These are phyloP conservation scores for Fusarium nelsonii DNA, from an alignment of 2,329 filamentous ascomycete genomes.

Conservation along the genomic window DNA sequence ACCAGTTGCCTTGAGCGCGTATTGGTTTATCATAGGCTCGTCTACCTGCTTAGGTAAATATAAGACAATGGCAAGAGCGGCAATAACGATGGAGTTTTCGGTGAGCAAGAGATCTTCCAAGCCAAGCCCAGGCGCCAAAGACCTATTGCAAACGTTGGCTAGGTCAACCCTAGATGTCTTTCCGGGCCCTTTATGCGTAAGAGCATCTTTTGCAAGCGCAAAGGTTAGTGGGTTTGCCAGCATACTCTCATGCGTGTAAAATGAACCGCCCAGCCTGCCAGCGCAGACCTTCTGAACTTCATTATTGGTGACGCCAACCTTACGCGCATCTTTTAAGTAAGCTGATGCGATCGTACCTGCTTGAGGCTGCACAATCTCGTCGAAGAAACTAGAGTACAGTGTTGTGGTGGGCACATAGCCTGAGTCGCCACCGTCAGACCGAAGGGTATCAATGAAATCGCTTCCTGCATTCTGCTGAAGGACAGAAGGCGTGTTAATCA, in stretches of 20 bases:
- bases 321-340: conserved; percentile 1
- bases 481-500: conserved; percentile 14
- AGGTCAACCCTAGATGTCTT: background rate
- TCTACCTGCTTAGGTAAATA: conserved; percentile 4
- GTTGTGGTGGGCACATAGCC: conserved; percentile 18
- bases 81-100: background rate
- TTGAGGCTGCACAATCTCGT: conserved; percentile 20
- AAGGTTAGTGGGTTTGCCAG: conserved; percentile 6
- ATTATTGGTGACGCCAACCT: background rate
- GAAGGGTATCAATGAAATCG: conserved; percentile 6
- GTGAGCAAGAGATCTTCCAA: background rate
- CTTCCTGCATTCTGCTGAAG: conserved; percentile 14
- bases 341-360: conserved; percentile 1
- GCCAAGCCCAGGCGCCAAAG: background rate
- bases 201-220: conserved; percentile 9
- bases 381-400: conserved; percentile 15
- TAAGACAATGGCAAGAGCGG: background rate
- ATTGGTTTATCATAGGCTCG: background rate
- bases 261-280: conserved; percentile 5
- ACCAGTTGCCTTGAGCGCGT: background rate
- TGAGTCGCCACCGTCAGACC: conserved; percentile 3
- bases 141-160: background rate
- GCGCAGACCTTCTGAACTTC: conserved; percentile 9
- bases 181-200: conserved; percentile 2
- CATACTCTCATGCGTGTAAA: conserved; percentile 22